These are phyloP conservation scores for Salicornia ramosissima DNA, from an alignment of 148 eudicot genomes.

Conservation along the genomic window DNA sequence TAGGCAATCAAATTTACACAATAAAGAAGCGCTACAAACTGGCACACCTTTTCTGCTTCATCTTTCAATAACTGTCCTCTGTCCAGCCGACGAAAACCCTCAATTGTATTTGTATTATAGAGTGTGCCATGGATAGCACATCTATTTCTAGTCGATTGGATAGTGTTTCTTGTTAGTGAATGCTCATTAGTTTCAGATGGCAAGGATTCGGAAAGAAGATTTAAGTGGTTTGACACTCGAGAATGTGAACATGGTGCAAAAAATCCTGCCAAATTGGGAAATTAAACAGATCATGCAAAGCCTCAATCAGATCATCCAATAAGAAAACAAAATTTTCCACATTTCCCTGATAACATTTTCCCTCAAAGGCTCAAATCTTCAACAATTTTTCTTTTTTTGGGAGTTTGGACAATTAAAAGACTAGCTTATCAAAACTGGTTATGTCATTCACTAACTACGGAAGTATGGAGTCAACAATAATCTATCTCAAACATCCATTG, in stretches of 20 bases:
- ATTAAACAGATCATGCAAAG: slow-evolving; percentile 6
- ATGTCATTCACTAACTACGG: not conserved
- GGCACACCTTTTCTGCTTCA: slow-evolving; percentile 70
- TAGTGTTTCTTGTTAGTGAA: slow-evolving; percentile 24
- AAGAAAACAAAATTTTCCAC: not conserved
- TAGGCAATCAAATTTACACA: not conserved
- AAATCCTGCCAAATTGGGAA: slow-evolving; percentile 49
- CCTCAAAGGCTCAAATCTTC: too few relatives aligned
- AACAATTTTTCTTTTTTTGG: too few relatives aligned
- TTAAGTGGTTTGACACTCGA: slow-evolving; percentile 68
- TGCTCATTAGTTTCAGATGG: slow-evolving; percentile 56
- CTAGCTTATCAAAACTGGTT: too few relatives aligned
- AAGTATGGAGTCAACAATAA: too few relatives aligned
- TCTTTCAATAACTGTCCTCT: slow-evolving; percentile 55
- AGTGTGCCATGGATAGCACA: slow-evolving; percentile 79
- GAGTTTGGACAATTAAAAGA: too few relatives aligned
- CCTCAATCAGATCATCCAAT: not conserved
- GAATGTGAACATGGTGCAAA: slow-evolving; percentile 71
- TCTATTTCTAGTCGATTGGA: slow-evolving; percentile 60
- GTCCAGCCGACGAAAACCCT: slow-evolving; percentile 68
- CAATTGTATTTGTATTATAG: slow-evolving; percentile 74
- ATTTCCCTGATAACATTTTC: too few relatives aligned
- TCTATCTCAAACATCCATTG: not conserved
- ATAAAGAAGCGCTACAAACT: not conserved
- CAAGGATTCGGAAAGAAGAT: slow-evolving; percentile 77